A percentile compares a stretch with the other conserved stretches of the same genome.
Conservation (phyloP, 345 rosid species). For the Mallotus nudiflorus region DNA sequence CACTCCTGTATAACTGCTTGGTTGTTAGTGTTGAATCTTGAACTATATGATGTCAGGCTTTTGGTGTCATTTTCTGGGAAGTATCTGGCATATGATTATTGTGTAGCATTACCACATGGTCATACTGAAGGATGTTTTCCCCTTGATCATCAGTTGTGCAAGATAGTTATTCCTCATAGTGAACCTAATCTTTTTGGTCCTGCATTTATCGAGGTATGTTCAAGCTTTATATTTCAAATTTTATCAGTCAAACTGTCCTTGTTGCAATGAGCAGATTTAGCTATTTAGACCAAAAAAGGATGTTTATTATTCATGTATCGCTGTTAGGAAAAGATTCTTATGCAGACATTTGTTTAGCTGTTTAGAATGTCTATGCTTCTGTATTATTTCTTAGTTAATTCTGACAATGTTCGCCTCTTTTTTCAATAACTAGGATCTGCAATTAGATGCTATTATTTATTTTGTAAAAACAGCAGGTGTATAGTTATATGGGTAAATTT, state of each 20-base stretch:
- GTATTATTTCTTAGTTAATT: not conserved
- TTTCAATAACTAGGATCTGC: not conserved
- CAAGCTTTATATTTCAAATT: not conserved
- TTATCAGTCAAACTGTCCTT: not conserved
- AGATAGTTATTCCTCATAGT: conserved; percentile 48
- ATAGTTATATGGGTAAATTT: not conserved
- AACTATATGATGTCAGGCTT: conserved; percentile 54
- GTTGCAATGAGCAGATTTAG: not conserved
- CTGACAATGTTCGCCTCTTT: not conserved
- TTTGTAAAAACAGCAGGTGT: conserved; percentile 1
- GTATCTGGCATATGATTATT: conserved; percentile 64
- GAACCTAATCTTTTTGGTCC: conserved; percentile 80
- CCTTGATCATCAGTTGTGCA: conserved; percentile 61
- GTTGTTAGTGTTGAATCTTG: conserved; percentile 5
- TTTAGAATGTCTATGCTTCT: not conserved
- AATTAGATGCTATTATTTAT: not conserved
- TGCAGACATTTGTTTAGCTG: not conserved
- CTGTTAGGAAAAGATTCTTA: not conserved
- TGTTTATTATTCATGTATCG: not conserved
- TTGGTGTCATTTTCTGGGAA: conserved; percentile 88
- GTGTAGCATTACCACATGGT: conserved; percentile 45
- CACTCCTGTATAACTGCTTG: not conserved
- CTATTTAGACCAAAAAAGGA: not conserved
- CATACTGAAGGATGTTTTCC: conserved; percentile 37
- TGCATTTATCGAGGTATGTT: conserved; percentile 83